These are phyloP conservation scores for Lathyrus oleraceus DNA, from an alignment of 306 rosid genomes.

Conservation along the genomic window DNA sequence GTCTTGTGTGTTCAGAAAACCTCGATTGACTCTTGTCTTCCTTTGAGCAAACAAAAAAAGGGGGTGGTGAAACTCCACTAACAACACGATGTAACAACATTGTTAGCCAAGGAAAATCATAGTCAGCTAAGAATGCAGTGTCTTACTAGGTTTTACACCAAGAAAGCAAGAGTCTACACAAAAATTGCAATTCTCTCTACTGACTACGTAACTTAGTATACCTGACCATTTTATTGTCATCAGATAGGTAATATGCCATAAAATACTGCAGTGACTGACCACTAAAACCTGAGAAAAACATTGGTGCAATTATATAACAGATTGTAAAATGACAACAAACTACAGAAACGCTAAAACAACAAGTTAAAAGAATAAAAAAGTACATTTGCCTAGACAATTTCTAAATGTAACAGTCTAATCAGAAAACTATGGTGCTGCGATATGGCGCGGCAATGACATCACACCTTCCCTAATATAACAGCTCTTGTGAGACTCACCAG, in stretches of 20 bases:
- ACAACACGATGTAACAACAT: background rate
- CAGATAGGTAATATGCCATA: background rate
- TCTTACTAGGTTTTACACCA: background rate
- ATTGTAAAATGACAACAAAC: slow-evolving; percentile 26
- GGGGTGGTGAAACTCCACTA: too few species aligned
- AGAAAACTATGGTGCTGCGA: slow-evolving; percentile 39
- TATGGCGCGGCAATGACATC: slow-evolving; percentile 37
- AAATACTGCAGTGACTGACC: background rate
- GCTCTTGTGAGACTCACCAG: slow-evolving; percentile 28
- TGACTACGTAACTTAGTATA: background rate
- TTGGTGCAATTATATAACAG: slow-evolving; percentile 5
- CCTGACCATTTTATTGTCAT: background rate
- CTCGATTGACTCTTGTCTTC: background rate
- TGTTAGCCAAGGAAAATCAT: background rate
- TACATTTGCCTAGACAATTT: slow-evolving; percentile 36
- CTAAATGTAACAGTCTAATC: slow-evolving; percentile 38
- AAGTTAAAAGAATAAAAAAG: slow-evolving; percentile 33
- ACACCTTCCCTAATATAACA: slow-evolving; percentile 39
- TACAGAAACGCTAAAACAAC: slow-evolving; percentile 19
- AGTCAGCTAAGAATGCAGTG: background rate
- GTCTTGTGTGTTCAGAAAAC: background rate
- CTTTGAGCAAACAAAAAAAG: background rate
- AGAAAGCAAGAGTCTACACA: background rate
- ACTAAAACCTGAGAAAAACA: slow-evolving; percentile 15
- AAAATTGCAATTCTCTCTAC: background rate